phyloP scores from a whole-genome alignment of 2,329 filamentous ascomycete species.

The Beauveria brongniartii region DNA sequence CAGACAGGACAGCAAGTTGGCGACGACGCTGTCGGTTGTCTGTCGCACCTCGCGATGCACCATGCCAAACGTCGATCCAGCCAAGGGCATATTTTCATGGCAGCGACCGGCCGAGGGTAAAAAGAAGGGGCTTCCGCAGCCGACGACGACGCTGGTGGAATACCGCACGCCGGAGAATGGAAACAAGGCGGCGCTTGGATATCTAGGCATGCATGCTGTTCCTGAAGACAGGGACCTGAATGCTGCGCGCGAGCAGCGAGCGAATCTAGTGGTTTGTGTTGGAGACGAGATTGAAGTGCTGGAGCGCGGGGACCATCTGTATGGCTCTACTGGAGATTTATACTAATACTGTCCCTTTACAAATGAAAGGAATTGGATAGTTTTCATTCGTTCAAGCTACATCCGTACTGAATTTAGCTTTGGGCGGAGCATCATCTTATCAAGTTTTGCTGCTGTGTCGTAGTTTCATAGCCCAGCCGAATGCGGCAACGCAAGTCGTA shows the following conservation, averaged over 20 bases:
- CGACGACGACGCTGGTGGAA: slow-evolving; percentile 18
- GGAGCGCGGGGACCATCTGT: slow-evolving; percentile 20
- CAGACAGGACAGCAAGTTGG: not conserved
- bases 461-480: no score
- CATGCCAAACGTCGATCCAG: slow-evolving; percentile 16
- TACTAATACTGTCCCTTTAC: slow-evolving; percentile 13
- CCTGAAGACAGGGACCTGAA: slow-evolving; percentile 17
- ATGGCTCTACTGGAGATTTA: slow-evolving; percentile 20
- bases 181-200: slow-evolving; percentile 20
- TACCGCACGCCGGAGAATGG: slow-evolving; percentile 19
- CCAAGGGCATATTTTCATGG: slow-evolving; percentile 3
- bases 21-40: slow-evolving; percentile 14
- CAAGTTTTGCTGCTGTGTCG: no score
- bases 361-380: no score
- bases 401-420: no score
- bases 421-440: no score
- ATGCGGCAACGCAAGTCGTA: no score
- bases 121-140: slow-evolving; percentile 19
- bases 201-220: slow-evolving; percentile 24
- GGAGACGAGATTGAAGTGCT: slow-evolving; percentile 23
- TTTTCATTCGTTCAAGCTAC: no score
- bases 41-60: slow-evolving; percentile 16
- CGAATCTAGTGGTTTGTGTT: slow-evolving; percentile 16
- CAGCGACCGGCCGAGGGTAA: not conserved
- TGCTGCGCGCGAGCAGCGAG: slow-evolving; percentile 2